Evolutionary conservation across 257 asterid species (phyloP), one percentile per base, ranked within the genome.

Genomic region (Solanum pinnatisectum): DNA sequence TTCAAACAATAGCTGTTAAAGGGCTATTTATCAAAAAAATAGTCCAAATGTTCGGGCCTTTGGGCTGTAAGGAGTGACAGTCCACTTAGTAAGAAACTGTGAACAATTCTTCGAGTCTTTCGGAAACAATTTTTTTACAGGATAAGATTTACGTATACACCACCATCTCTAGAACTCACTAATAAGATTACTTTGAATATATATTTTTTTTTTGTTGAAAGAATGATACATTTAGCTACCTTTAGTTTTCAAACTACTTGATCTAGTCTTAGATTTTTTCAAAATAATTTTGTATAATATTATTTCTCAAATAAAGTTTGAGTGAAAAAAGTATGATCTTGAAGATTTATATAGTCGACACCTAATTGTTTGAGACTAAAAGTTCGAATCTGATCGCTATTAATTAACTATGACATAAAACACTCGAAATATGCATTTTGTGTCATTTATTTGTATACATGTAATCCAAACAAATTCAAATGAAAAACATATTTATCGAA

Each of bases 361-460:
- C 16, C 52, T 11, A 44, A 44, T 44, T 44, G 52, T 44, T 44
- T 44, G 52, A 4, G 16, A 44, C 16, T 12, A 46, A 2, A 46
- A 46, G 3, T 23, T 8, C 33, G 4, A 0, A n/a, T 11, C 2
- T n/a, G 0, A n/a, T 11, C 2, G 8, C 15, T 65, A 10, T 12
- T 63, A n/a, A 63, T 23, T 23, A 63, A 63, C 10, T 23, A 23
- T 8, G 14, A 60, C 10, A 5, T 63, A 63, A 23, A 63, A 63
- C 7, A 25, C 8, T 65, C 8, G 8, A 9, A 65, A 65, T 12
- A 25, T 65, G 30, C 9, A 60, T 22, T 23, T 63, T 23, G 3
- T 25, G 33, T 65, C 35, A 65, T 65, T 59, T 60, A 60, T 60
- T 60, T 9, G 6, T 56, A 5, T 60, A 23, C 14, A 23, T 56